Percentiles rank a stretch among this genome's conserved stretches.
phyloP scores from a whole-genome alignment of 306 rosid species.

The Lathyrus sativus region DNA sequence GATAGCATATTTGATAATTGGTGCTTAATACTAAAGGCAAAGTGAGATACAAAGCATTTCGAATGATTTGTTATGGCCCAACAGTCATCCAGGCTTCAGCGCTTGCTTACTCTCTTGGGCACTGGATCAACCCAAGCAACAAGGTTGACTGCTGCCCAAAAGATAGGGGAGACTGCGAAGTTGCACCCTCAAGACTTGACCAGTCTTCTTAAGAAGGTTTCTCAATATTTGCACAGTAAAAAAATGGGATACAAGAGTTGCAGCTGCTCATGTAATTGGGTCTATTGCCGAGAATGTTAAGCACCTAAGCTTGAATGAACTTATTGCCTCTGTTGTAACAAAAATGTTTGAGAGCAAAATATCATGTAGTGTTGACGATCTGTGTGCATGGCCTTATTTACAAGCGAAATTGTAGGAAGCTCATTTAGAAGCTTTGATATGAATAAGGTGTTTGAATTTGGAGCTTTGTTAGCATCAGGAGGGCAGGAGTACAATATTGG shows the following conservation, averaged over 20 bases:
- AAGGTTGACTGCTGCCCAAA: constrained; percentile 95
- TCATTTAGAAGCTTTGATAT: constrained; percentile 86
- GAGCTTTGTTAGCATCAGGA: constrained; percentile 90
- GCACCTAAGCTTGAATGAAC: constrained; percentile 69
- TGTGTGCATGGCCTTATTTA: constrained; percentile 65
- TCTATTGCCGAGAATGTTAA: constrained; percentile 90
- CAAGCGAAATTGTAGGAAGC: constrained; percentile 61
- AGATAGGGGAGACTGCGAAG: constrained; percentile 95
- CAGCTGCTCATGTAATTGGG: constrained; percentile 95
- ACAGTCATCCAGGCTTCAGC: constrained; percentile 97
- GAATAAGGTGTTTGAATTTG: constrained; percentile 92
- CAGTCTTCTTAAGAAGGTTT: constrained; percentile 89
- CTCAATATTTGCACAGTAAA: constrained; percentile 78
- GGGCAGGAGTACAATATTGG: constrained; percentile 99
- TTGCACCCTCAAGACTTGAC: constrained; percentile 89
- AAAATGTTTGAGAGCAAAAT: constrained; percentile 77
- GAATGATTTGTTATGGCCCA: constrained; percentile 93
- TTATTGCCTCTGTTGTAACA: constrained; percentile 58
- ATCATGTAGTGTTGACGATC: constrained; percentile 59
- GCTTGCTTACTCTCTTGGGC: constrained; percentile 94
- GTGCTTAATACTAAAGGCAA: constrained; percentile 28
- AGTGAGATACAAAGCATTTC: constrained; percentile 42
- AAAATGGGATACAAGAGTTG: constrained; percentile 96
- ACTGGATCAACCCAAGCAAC: constrained; percentile 97
- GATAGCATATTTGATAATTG: constrained; percentile 35